A percentile compares a stretch with the other conserved stretches of the same genome.
Conservation (phyloP, 148 eudicot species). For the Limonium bicolor region DNA sequence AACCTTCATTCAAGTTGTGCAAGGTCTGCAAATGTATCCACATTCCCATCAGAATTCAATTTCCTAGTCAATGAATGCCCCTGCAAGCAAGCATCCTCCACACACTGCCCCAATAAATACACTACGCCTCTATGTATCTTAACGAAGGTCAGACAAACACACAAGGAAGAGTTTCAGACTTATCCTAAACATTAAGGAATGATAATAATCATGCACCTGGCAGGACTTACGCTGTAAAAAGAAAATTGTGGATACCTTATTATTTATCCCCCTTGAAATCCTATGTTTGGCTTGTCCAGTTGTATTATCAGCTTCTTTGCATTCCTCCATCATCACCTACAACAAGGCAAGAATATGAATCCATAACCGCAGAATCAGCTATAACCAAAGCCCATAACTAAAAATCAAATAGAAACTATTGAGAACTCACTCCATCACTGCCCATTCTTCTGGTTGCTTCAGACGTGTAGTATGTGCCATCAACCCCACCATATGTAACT, state of each 20-base stretch:
- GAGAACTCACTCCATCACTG: constrained; percentile 45
- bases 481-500: constrained; percentile 77
- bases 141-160: too few species aligned
- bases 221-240: too few species aligned
- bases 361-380: background rate
- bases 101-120: too few species aligned
- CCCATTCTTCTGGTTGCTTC: constrained; percentile 46
- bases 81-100: too few species aligned
- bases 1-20: constrained; percentile 76
- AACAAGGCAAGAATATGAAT: too few species aligned
- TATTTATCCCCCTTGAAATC: constrained; percentile 65
- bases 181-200: too few species aligned
- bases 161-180: too few species aligned
- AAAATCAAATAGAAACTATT: background rate
- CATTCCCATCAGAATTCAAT: constrained; percentile 65
- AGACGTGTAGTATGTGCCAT: constrained; percentile 65
- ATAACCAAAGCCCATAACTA: background rate
- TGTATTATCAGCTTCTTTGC: constrained; percentile 65
- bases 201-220: too few species aligned
- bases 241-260: too few species aligned
- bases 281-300: constrained; percentile 76
- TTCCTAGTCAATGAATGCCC: constrained; percentile 71
- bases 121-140: too few species aligned
- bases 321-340: constrained; percentile 65
- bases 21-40: constrained; percentile 61